Evolutionary conservation across 768 basidiomycete species (phyloP).

Genomic region (Suillus tomentosus): DNA sequence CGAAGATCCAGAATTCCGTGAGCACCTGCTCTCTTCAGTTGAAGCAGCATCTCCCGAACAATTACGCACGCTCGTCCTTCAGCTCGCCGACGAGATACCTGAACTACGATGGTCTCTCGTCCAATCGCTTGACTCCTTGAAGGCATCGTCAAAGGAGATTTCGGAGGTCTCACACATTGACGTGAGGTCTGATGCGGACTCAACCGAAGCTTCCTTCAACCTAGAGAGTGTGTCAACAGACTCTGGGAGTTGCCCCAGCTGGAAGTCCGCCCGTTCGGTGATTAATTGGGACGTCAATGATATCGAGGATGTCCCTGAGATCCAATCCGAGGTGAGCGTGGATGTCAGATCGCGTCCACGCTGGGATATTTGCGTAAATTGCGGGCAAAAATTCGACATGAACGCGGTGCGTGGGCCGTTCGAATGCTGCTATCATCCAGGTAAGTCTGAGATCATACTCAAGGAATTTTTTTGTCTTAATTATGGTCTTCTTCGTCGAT

Average conservation of each 20-base stretch:
- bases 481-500: not conserved
- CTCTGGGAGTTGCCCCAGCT: constrained; percentile 1
- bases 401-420: constrained; percentile 37
- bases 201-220: not conserved
- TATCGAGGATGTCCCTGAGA: constrained; percentile 7
- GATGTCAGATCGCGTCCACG: constrained; percentile 28
- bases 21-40: constrained; percentile 5
- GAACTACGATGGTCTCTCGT: not conserved
- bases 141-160: not conserved
- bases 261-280: constrained; percentile 4
- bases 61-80: constrained; percentile 1
- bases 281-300: not conserved
- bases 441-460: constrained; percentile 44
- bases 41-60: constrained; percentile 2
- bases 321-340: constrained; percentile 1
- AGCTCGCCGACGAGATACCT: constrained; percentile 6
- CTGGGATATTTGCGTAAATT: constrained; percentile 51
- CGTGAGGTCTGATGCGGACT: constrained; percentile 3
- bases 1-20: not conserved
- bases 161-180: not conserved
- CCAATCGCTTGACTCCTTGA: not conserved
- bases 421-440: constrained; percentile 55
- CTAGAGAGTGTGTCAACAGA: not conserved
- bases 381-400: constrained; percentile 49
- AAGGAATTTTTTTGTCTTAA: not conserved